Evolutionary conservation across 2,329 filamentous ascomycete species (phyloP), one percentile per base, ranked within the genome.

Genomic region (Emergomyces africanus): DNA sequence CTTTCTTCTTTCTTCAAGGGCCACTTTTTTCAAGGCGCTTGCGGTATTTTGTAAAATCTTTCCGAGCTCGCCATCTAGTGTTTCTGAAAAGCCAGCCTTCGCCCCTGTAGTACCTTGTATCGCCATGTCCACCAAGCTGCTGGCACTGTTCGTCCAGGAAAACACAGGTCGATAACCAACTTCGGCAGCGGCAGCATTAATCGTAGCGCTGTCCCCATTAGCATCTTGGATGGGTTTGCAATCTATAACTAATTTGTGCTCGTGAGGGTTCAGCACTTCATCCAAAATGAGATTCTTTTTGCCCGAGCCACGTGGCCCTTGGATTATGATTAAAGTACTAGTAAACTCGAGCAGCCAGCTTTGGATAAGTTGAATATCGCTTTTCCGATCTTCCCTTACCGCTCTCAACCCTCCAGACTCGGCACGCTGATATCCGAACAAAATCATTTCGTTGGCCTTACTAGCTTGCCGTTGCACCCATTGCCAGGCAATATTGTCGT

Each of bases 81-180:
- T 96, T 70, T 96, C 92, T 0, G 89, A 95, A 69, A 97, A 96
- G 8, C 91, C 91, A 5, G 90, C 88, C 74, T 97, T 96, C 60
- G 95, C 88, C 14, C 92, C 92, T 23, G 92, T 95, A 14, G 94
- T 94, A 66, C 91, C 89, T 71, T 96, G 92, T 1, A 94, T 89
- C 25, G 92, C 94, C 42, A 97, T 81, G 66, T 97, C 94, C 63
- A 96, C 79, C 74, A 96, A 83, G 70, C 90, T 95, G 73, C 89
- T 95, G 64, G 97, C 83, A 68, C 85, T 96, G 72, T 97, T 96
- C 75, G 95, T 88, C 89, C 91, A 97, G 0, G 89, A 95, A 71
- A 99, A 99, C 0, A 99, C 84, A 0, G 94, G 94, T 9, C 88
- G 81, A 70, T 96, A 97, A 9, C 94, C 92, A 54, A 97, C 91